phyloP scores from a whole-genome alignment of 2,329 filamentous ascomycete genomes.

The Arthrobotrys conoides region DNA sequence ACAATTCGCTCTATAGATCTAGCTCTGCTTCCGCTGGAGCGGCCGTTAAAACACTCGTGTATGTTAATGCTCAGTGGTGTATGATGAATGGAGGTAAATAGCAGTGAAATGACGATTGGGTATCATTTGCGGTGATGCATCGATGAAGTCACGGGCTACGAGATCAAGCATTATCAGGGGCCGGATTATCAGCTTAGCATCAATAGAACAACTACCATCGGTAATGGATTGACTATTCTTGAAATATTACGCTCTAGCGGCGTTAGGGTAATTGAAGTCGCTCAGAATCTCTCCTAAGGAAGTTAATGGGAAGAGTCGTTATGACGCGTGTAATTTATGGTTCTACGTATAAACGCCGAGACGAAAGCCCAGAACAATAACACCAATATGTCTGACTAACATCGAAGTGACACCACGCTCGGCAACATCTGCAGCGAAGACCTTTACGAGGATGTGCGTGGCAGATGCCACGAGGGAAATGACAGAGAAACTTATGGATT shows the following conservation, averaged over 20 bases:
- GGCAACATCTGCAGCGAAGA: conserved; percentile 70
- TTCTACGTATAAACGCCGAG: no score
- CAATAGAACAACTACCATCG: conserved; percentile 68
- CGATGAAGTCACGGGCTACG: conserved; percentile 70
- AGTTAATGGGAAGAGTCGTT: no score
- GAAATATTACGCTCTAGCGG: no score
- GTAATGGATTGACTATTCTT: conserved; percentile 70
- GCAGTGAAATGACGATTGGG: conserved; percentile 68
- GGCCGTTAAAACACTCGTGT: conserved; percentile 71
- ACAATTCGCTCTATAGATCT: no score
- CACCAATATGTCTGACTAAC: conserved; percentile 60
- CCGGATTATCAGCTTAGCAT: conserved; percentile 70
- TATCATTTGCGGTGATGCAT: conserved; percentile 66
- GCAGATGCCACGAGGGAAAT: not conserved
- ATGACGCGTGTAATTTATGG: no score
- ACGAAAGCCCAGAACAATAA: not conserved
- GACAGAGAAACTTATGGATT: no score
- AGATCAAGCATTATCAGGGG: conserved; percentile 71
- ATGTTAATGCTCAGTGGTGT: no score
- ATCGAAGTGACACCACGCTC: conserved; percentile 70
- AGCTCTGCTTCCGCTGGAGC: conserved; percentile 69
- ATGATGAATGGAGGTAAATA: conserved; percentile 71
- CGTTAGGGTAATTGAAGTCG: no score
- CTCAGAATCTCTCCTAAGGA: no score
- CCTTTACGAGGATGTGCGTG: conserved; percentile 66